Base-by-base conservation (phyloP, 1,139 yeast genomes). In the Kodamaea plutei region DNA sequence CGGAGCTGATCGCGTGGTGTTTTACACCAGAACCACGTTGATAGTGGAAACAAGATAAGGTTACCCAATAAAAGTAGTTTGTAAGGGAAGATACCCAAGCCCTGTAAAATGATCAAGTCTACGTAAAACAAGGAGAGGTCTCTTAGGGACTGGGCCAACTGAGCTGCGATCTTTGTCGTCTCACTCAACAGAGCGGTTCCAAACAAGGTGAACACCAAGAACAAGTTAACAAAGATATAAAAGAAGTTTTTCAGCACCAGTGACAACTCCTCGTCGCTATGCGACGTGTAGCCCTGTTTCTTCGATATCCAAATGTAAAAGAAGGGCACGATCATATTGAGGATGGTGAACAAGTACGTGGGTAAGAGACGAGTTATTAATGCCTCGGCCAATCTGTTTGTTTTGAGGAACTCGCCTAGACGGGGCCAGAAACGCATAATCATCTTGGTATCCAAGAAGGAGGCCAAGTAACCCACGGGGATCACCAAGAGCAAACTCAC, bases 101-200 rank as follows among this genome's bases (percentile, higher is more conserved):
- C 91, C 58, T 83, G 91, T 33, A 83, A 65, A 25, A 82, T 63
- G 30, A 81, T 81, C 50, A 82, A 68, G 52, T 82, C 87, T 35
- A 80, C 87, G 51, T 83, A 83, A 45, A 83, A 83, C 28, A 81
- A 58, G 0, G 89, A 74, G 38, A 81, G 64, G 28, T 79, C 81
- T 45, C 80, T 74, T 32, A 83, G 65, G 0, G 89, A 80, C 18
- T 75, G 73, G 0, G 91, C 91, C 35, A 83, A 53, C 45, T 81
- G 87, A 35, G 74, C 75, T 0, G 91, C 91, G 28, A 83, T 73
- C 44, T 78, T 77, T 4, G 85, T 78, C 0, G 91, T 81, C 43
- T 83, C 91, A 46, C 84, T 77, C 26, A 83, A 64, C 43, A 79
- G 79, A 9, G 84, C 83, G 0, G 93, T 82, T 44, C 93, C 93